A percentile compares a stretch with the other conserved stretches of the same genome.
phyloP scores from a whole-genome alignment of 345 rosid genomes.

The Euphorbia tirucalli region DNA sequence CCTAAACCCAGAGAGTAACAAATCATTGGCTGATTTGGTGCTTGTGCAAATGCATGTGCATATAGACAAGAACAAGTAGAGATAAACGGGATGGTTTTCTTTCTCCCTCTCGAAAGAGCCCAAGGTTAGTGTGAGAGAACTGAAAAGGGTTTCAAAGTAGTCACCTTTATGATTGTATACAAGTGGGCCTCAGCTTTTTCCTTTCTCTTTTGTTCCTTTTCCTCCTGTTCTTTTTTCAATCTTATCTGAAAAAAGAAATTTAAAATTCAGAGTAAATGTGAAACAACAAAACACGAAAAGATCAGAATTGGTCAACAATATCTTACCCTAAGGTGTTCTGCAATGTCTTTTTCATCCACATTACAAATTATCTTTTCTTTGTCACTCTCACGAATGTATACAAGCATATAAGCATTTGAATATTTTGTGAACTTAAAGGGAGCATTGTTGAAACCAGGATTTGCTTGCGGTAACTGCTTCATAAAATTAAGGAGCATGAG shows the following conservation, averaged over 20 bases:
- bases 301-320: constrained; percentile 9
- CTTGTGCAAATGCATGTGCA: neutral
- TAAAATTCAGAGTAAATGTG: neutral
- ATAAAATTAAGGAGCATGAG: constrained; percentile 6
- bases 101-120: no score
- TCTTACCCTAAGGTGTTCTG: constrained; percentile 90
- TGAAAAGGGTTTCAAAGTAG: neutral
- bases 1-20: constrained; percentile 17
- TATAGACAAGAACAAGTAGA: neutral
- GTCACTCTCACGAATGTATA: constrained; percentile 94
- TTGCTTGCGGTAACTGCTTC: constrained; percentile 76
- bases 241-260: constrained; percentile 49
- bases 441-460: constrained; percentile 92
- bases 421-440: constrained; percentile 89
- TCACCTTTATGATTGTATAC: constrained; percentile 87
- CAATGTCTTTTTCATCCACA: constrained; percentile 97
- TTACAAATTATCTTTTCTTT: constrained; percentile 93
- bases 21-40: neutral
- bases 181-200: constrained; percentile 95
- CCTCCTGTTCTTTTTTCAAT: constrained; percentile 94
- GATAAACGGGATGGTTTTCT: neutral
- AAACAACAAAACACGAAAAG: neutral
- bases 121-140: neutral
- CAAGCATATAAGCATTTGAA: constrained; percentile 99
- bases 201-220: constrained; percentile 83